Evolutionary conservation across 1,139 yeast genomes (phyloP).

Genomic region (Pichia cactophila): DNA sequence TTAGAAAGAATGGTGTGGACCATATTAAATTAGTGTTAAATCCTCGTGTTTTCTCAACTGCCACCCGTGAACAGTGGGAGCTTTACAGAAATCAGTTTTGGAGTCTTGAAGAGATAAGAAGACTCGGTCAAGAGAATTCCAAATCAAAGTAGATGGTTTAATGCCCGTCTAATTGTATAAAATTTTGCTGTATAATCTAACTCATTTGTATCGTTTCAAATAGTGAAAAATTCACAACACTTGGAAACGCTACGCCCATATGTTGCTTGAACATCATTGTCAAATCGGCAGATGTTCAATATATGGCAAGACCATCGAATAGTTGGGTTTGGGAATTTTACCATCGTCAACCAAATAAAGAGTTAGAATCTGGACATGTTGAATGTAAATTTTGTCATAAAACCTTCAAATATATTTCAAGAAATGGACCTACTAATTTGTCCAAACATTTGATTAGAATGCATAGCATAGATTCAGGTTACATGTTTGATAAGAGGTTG

Average conservation of each 20-base stretch:
- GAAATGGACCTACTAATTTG: slow-evolving; percentile 29
- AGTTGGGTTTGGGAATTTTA: slow-evolving; percentile 30
- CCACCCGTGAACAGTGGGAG: slow-evolving; percentile 92
- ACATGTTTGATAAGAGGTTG: no score
- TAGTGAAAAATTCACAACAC: no score
- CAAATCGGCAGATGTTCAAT: not conserved
- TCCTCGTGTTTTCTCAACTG: slow-evolving; percentile 75
- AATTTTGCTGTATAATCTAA: no score
- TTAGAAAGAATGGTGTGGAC: slow-evolving; percentile 37
- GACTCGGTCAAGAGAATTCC: slow-evolving; percentile 31
- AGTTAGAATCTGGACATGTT: not conserved
- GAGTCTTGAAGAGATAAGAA: slow-evolving; percentile 74
- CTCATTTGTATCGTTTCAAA: no score
- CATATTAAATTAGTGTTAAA: slow-evolving; percentile 67
- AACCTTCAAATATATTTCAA: slow-evolving; percentile 23
- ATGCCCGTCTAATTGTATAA: no score
- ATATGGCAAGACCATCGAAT: slow-evolving; percentile 28
- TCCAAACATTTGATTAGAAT: slow-evolving; percentile 25
- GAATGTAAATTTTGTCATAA: slow-evolving; percentile 24
- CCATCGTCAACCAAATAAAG: slow-evolving; percentile 1
- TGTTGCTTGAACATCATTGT: no score
- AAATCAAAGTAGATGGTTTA: not conserved
- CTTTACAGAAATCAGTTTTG: slow-evolving; percentile 88
- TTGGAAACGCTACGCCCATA: no score
- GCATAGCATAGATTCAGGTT: slow-evolving; percentile 21